Base-by-base conservation (phyloP, 2,329 filamentous ascomycete species). In the Fusarium heterosporum region DNA sequence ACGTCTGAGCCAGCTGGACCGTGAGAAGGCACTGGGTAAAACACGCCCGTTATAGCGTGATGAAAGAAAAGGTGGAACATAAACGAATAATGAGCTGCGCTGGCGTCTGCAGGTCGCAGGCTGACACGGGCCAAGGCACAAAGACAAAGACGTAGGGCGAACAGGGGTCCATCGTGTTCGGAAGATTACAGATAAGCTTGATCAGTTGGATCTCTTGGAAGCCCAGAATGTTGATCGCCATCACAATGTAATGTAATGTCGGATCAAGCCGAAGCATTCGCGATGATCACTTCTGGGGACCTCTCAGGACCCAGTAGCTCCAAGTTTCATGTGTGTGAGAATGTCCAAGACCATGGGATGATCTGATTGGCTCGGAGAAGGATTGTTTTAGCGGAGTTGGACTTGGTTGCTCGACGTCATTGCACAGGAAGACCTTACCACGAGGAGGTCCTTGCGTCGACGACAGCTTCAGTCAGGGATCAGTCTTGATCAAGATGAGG, bases 201-300 rank as follows among this genome's bases (percentile, higher is more conserved):
- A 11, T 45, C 41, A 45, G n/a, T 55, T 52, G 26, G 52, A 65
- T 61, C 49, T 64, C 25, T 25, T 30, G 17, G 22, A 47, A 16
- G 43, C 4, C 11, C 6, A 40, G 26, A 51, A 46, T 41, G 51
- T 34, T 52, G 52, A 57, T 62, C 58, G 28, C 42, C 34, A n/a
- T 68, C 71, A 69, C 61, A 72, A 71, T 55, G 30, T 4, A 26
- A 19, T 32, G 45, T 42, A 17, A 55, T 16, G 14, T 66, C 61
- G 65, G 60, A 46, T 60, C 52, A 54, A 61, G 49, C 67, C 69
- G 69, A 73, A 55, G 59, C 12, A 40, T 61, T 55, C 34, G 42
- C 22, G 66, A 63, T 70, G 71, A 73, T 73, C 71, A 63, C 50
- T 42, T 66, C 55, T 61, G 63, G 66, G 57, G 67, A 63, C 47